Percentiles rank a stretch among this genome's conserved stretches.
Evolutionary conservation across 495 filamentous ascomycete genomes (phyloP).

Genomic region (Annulohypoxylon maeteangense): DNA sequence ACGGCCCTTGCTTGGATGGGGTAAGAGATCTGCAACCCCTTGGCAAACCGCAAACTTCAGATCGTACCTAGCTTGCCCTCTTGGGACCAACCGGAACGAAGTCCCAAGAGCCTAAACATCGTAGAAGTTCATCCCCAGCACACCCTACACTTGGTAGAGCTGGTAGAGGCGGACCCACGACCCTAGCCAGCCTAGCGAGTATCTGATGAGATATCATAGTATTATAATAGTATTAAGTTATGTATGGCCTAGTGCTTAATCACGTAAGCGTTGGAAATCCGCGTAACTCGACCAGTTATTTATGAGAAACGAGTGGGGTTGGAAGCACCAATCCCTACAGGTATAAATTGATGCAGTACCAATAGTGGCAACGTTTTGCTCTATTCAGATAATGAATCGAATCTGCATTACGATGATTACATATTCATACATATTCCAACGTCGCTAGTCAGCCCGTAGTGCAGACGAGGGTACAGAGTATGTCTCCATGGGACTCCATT

Average conservation of each 20-base stretch:
- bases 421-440: neutral
- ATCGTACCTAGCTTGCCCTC: constrained; percentile 32
- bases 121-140: neutral
- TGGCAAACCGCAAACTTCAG: constrained; percentile 42
- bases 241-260: neutral
- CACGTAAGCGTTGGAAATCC: constrained; percentile 24
- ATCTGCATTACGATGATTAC: constrained; percentile 13
- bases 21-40: constrained; percentile 41
- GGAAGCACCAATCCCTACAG: constrained; percentile 1
- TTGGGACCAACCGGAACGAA: constrained; percentile 41
- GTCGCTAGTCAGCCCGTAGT: neutral
- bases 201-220: constrained; percentile 6
- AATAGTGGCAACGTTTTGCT: constrained; percentile 14
- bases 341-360: constrained; percentile 12
- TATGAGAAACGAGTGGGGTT: constrained; percentile 18
- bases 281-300: constrained; percentile 3
- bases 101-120: constrained; percentile 23
- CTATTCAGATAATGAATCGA: constrained; percentile 4
- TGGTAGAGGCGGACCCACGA: neutral
- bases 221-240: neutral
- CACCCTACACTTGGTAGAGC: constrained; percentile 1
- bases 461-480: neutral
- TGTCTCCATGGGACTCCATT: neutral
- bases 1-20: constrained; percentile 37
- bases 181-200: neutral